Evolutionary conservation across 2,329 filamentous ascomycete genomes (phyloP), one percentile per base, ranked within the genome.

Genomic region (Rhexocercosporidium sp.): DNA sequence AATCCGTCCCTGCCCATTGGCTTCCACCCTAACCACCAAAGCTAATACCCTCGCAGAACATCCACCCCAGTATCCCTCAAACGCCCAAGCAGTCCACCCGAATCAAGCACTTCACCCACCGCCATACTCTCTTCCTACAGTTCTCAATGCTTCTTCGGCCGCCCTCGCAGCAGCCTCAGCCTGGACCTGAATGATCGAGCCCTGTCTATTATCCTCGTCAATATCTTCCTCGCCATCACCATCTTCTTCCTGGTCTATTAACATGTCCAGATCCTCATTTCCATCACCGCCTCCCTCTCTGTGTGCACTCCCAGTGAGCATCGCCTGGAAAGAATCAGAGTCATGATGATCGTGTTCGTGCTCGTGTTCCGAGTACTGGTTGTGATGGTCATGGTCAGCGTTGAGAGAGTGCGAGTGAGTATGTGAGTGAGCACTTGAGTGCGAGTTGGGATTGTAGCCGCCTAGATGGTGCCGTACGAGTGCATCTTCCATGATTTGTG

Each of bases 401-500:
- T 47, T 27, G 39, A 64, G 60, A 27, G 60, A 41, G 39, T 62
- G 63, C 47, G 62, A 66, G 16, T 66, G 66, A 44, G 44, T 46
- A 60, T 67, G 66, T 22, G 59, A 18, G 46, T 65, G 60, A 1
- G 20, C 14, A 39, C 54, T 34, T 37, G 69, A 63, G 12, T 65
- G 64, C 2, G 65, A 56, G 16, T 57, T 22, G 22, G 62, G 39
- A 51, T 72, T 70, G 39, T 72, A 73, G 7, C 59, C 59, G 2
- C 71, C 71, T 3, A 83, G 75, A 62, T 82, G 81, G 39, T 81
- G 76, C 53, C 82, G 79, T 31, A 84, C 78, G 8, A 62, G 59
- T 5, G 59, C 49, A 69, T 84, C 82, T 70, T 83, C 81, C 82
- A 89, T 88, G 57, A 90, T 86, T 44, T 87, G 86, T 2, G 87